These are phyloP conservation scores for Neoboletus brunneissimus DNA, from an alignment of 768 basidiomycete species.

Conservation along the genomic window DNA sequence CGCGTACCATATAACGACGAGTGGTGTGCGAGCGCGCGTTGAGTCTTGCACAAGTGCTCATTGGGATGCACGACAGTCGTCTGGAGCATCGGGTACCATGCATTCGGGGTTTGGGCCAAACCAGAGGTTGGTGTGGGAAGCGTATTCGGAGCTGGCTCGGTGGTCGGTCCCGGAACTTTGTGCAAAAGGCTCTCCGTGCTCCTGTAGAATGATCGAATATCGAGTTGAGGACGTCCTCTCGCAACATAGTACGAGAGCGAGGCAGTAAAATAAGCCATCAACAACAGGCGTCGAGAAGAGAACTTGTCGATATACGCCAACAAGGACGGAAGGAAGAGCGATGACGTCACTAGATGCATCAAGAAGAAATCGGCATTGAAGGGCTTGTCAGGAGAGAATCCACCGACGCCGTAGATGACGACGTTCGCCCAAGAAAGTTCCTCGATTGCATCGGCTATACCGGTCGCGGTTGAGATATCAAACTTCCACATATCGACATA, in stretches of 20 bases:
- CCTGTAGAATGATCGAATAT: constrained; percentile 32
- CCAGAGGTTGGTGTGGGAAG: constrained; percentile 34
- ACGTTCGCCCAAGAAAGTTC: constrained; percentile 57
- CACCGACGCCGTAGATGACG: constrained; percentile 60
- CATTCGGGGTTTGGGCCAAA: constrained; percentile 43
- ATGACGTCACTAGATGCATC: constrained; percentile 69
- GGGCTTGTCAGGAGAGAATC: constrained; percentile 42
- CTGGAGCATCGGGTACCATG: constrained; percentile 57
- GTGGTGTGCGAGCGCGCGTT: constrained; percentile 48
- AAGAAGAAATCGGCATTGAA: constrained; percentile 69
- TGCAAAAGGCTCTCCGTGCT: constrained; percentile 36
- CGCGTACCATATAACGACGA: constrained; percentile 42
- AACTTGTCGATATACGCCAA: constrained; percentile 34
- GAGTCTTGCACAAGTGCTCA: constrained; percentile 49
- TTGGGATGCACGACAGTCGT: constrained; percentile 54
- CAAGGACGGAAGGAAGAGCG: constrained; percentile 56
- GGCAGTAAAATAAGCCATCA: constrained; percentile 30
- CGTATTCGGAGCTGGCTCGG: constrained; percentile 25
- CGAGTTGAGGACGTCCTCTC: constrained; percentile 34
- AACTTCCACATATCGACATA: constrained; percentile 48
- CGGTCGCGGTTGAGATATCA: constrained; percentile 34
- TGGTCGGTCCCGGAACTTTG: constrained; percentile 17
- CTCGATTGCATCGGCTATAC: constrained; percentile 52
- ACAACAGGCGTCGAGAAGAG: constrained; percentile 25
- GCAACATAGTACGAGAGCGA: constrained; percentile 31